Percentiles rank a stretch among this genome's conserved stretches.
These are phyloP conservation scores for Microbotryum intermedium DNA, from an alignment of 1,284 basidiomycete species.

Conservation along the genomic window DNA sequence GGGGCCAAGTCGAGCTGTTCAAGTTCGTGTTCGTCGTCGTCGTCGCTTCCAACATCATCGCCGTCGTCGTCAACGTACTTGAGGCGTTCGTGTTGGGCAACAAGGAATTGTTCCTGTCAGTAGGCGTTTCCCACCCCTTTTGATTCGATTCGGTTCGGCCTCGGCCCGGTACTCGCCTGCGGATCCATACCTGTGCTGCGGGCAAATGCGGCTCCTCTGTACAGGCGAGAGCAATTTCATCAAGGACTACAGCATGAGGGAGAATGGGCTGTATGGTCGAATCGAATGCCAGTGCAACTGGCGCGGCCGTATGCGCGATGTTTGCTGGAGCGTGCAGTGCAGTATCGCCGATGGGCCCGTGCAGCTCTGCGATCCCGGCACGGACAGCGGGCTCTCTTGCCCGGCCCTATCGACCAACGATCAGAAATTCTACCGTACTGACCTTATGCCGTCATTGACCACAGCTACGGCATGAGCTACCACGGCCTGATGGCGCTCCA, in stretches of 20 bases:
- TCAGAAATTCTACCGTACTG: too few species aligned
- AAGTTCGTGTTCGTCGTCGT: slow-evolving; percentile 76
- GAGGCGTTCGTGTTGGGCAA: slow-evolving; percentile 61
- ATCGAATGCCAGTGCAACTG: not conserved
- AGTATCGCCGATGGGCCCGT: too few species aligned
- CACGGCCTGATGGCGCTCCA: slow-evolving; percentile 91
- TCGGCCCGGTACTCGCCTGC: too few species aligned
- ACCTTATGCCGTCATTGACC: not conserved
- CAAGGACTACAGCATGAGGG: too few species aligned
- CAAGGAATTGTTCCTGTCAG: slow-evolving; percentile 65
- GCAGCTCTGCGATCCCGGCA: too few species aligned
- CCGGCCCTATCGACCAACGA: too few species aligned
- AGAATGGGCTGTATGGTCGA: too few species aligned
- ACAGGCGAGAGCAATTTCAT: not conserved
- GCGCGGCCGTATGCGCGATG: not conserved
- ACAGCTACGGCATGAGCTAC: slow-evolving; percentile 75
- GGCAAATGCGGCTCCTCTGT: too few species aligned
- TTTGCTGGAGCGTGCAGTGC: too few species aligned
- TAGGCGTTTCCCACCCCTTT: slow-evolving; percentile 16
- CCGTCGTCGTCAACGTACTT: slow-evolving; percentile 70
- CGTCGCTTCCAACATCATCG: slow-evolving; percentile 76
- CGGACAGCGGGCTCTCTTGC: too few species aligned
- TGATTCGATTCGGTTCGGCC: not conserved
- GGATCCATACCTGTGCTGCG: too few species aligned
- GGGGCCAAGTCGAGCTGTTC: slow-evolving; percentile 76